Percentiles rank a stretch among this genome's conserved stretches.
Conservation (phyloP, 2,329 filamentous ascomycete species). For the Ophiostoma perfectum region DNA sequence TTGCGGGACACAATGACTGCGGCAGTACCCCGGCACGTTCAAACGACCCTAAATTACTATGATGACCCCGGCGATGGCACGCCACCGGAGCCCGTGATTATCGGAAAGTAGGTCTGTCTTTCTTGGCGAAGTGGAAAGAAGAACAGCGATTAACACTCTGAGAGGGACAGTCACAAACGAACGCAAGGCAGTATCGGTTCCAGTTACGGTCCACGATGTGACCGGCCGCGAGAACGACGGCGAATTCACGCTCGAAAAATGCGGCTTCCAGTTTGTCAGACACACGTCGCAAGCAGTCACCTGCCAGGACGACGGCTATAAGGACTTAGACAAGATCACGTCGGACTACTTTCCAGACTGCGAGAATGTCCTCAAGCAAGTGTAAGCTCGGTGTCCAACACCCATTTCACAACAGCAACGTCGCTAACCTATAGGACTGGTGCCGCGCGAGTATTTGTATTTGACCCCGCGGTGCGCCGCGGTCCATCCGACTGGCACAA, state of each 20-base stretch:
- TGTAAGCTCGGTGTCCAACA: not conserved
- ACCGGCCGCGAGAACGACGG: not conserved
- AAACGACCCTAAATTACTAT: not conserved
- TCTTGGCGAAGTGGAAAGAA: not conserved
- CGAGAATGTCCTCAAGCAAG: not conserved
- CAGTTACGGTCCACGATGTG: not conserved
- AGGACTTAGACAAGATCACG: not conserved
- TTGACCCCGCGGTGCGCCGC: slow-evolving; percentile 63
- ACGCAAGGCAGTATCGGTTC: not conserved
- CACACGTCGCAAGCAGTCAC: not conserved
- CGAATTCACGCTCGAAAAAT: not conserved
- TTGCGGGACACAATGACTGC: not conserved
- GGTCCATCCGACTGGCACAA: slow-evolving; percentile 56
- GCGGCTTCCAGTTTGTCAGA: not conserved
- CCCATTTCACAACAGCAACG: not conserved
- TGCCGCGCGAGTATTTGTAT: slow-evolving; percentile 42
- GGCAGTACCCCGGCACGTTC: not conserved
- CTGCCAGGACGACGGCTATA: not conserved
- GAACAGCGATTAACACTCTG: not conserved
- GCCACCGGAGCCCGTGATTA: not conserved
- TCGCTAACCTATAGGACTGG: not conserved
- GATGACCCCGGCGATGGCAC: slow-evolving; percentile 1
- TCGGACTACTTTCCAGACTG: not conserved
- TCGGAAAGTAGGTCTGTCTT: not conserved
- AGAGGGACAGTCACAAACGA: slow-evolving; percentile 1